Evolutionary conservation across 1,139 yeast species (phyloP).

Genomic region (Magnusiomyces paraingens): DNA sequence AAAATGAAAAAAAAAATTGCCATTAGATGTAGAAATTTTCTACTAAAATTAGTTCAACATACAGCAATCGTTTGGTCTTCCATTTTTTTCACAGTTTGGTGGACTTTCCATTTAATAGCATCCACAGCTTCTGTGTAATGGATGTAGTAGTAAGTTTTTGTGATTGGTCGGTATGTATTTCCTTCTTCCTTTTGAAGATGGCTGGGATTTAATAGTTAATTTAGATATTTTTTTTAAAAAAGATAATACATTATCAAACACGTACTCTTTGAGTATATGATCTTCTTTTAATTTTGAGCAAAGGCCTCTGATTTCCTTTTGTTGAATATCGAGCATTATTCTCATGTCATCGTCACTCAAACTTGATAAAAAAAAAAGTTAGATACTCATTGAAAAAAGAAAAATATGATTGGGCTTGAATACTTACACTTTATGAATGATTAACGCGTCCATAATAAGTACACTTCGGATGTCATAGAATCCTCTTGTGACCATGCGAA

Average conservation of each 20-base stretch:
- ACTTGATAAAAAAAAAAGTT: conserved; percentile 11
- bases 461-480: conserved; percentile 84
- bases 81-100: conserved; percentile 68
- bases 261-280: conserved; percentile 41
- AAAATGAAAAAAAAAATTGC: not conserved
- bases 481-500: conserved; percentile 69
- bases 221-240: not conserved
- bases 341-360: conserved; percentile 91
- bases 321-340: conserved; percentile 70
- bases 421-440: conserved; percentile 69
- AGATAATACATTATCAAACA: not conserved
- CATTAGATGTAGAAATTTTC: not conserved
- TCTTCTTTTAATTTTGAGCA: conserved; percentile 83
- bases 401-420: too few relatives aligned
- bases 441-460: conserved; percentile 79
- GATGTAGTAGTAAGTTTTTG: conserved; percentile 77
- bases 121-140: conserved; percentile 93
- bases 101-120: conserved; percentile 94
- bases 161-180: conserved; percentile 44
- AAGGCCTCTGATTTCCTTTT: conserved; percentile 78
- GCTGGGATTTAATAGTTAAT: conserved; percentile 1
- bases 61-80: conserved; percentile 65
- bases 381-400: not conserved
- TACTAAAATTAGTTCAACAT: not conserved
- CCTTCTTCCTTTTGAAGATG: conserved; percentile 83